phyloP scores from a whole-genome alignment of 2,329 filamentous ascomycete genomes.

The Fonsecaea monophora region DNA sequence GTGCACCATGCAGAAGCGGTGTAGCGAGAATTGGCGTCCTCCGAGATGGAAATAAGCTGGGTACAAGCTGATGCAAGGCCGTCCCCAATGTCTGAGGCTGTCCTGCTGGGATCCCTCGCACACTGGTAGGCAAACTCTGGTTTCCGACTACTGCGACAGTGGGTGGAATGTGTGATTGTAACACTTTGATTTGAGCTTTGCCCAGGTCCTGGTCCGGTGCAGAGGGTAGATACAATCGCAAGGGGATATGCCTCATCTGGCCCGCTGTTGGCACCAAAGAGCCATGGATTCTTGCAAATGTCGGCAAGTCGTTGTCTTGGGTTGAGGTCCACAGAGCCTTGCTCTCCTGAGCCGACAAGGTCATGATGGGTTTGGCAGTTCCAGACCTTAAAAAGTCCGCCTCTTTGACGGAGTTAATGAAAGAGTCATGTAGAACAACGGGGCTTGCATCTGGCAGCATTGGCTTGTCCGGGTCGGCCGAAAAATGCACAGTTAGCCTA shows the following conservation, averaged over 20 bases:
- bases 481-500: slow-evolving; percentile 67
- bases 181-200: slow-evolving; percentile 68
- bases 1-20: slow-evolving; percentile 82
- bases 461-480: slow-evolving; percentile 44
- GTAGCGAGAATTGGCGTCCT: slow-evolving; percentile 83
- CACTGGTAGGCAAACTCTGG: slow-evolving; percentile 38
- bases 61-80: slow-evolving; percentile 76
- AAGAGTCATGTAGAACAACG: slow-evolving; percentile 69
- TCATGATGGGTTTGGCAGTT: slow-evolving; percentile 89
- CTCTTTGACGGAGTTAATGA: slow-evolving; percentile 74
- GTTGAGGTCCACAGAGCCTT: slow-evolving; percentile 83
- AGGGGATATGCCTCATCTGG: slow-evolving; percentile 79
- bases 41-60: slow-evolving; percentile 83
- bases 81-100: slow-evolving; percentile 75
- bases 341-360: slow-evolving; percentile 81
- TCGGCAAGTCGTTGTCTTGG: slow-evolving; percentile 70
- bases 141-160: slow-evolving; percentile 41
- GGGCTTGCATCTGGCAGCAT: slow-evolving; percentile 70
- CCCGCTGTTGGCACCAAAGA: slow-evolving; percentile 74
- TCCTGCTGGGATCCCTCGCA: slow-evolving; percentile 39
- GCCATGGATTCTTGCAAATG: slow-evolving; percentile 76
- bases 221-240: slow-evolving; percentile 83
- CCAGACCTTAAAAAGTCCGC: slow-evolving; percentile 89
- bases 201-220: slow-evolving; percentile 56
- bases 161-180: slow-evolving; percentile 75